Evolutionary conservation across 2,329 filamentous ascomycete genomes (phyloP), one percentile per base, ranked within the genome.

Genomic region (Alternaria arbusti): DNA sequence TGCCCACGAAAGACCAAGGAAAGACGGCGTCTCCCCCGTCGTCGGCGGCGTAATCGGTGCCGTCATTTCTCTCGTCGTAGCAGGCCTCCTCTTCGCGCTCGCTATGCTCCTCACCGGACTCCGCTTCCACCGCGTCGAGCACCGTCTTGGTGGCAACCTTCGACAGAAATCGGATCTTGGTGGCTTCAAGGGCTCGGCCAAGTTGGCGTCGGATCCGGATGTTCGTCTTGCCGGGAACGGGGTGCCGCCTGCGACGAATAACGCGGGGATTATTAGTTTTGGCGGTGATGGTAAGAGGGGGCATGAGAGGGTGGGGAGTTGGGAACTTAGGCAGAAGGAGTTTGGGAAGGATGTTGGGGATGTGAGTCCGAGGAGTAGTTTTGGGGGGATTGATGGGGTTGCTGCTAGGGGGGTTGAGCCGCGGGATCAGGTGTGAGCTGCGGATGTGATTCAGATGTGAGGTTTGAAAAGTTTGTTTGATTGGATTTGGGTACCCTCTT

Each of bases 41-140:
- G 80, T 86, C 20, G 86, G 83, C 5, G 87, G 87, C 7, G 84
- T 86, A n/a, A 84, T 89, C 52, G 87, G 87, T 28, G 86, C 86
- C 0, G 72, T 85, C 25, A 81, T 87, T 17, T 83, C 85, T 1
- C 77, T 89, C 12, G 83, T 72, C 3, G 75, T 85, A 2, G 75
- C 84, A 0, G 81, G 71, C 1, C 47, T 86, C 0, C 49, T 85
- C 22, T 82, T 82, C 43, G 77, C 75, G 0, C 55, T 81, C 54
- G 78, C 80, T 23, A 80, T 85, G 74, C 66, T 84, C 2, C 28
- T 85, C 10, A 83, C 78, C 17, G 83, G 84, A 4, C 58, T 85
- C n/a, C 80, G 85, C 9, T 70, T 85, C 49, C 82, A 83, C 58
- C 79, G 83, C 4, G 55, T 63, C 11, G 74, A 75, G 4, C 61